A percentile compares a stretch with the other conserved stretches of the same genome.
Evolutionary conservation across 192 early-diverging fungal species (phyloP).

Genomic region (Coemansia asiatica): DNA sequence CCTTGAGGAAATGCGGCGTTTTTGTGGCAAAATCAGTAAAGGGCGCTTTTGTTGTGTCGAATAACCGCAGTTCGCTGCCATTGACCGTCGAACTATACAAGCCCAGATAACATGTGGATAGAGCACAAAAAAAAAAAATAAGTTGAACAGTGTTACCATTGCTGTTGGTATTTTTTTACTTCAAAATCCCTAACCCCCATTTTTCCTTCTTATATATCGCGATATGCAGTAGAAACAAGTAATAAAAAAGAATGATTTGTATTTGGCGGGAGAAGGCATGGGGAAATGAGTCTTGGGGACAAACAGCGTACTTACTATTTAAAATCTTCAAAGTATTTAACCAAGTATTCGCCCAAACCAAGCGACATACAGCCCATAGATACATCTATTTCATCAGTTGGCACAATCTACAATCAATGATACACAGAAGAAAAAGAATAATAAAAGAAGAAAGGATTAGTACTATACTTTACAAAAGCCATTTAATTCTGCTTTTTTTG

Average conservation of each 20-base stretch:
- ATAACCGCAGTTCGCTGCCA: conserved; percentile 42
- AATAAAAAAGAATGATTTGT: background rate
- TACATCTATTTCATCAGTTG: conserved; percentile 53
- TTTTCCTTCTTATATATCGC: too few species aligned
- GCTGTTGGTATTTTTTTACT: too few species aligned
- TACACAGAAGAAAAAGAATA: background rate
- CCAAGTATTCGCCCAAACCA: conserved; percentile 41
- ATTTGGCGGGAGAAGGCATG: too few species aligned
- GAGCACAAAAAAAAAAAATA: too few species aligned
- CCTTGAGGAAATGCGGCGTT: conserved; percentile 31
- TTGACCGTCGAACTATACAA: conserved; percentile 34
- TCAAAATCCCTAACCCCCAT: too few species aligned
- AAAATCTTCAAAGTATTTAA: conserved; percentile 58
- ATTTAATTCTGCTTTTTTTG: too few species aligned
- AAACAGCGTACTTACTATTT: conserved; percentile 53
- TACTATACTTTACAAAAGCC: too few species aligned
- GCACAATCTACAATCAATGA: conserved; percentile 49
- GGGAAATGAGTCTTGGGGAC: too few species aligned
- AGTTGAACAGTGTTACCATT: too few species aligned
- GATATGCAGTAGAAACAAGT: background rate
- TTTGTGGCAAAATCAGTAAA: conserved; percentile 46
- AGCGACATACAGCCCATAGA: conserved; percentile 49
- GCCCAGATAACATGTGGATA: background rate
- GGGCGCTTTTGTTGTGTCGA: conserved; percentile 39
- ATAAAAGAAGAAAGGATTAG: background rate